Base-by-base conservation (phyloP, 78 protist genomes). In the Protostelium mycophagum region DNA sequence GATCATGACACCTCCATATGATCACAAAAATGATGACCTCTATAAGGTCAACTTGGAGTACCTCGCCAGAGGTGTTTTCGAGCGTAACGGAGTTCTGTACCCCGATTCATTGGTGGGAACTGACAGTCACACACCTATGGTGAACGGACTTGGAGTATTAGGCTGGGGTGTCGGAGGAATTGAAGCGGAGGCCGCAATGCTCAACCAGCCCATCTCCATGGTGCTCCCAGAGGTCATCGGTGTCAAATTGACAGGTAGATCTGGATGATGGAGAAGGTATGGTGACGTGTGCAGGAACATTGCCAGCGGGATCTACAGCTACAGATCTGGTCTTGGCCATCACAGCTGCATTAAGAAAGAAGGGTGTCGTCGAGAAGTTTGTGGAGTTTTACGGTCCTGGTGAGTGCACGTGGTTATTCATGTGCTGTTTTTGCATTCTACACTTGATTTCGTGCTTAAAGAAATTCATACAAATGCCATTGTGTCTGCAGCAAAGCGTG, bases 141-240 rank as follows among this genome's bases (percentile, higher is more conserved):
- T 96, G 88, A 96, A 96, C 90, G 97, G 97, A 28, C 88, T 96
- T 10, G 97, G 98, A 35, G 94, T 95, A 28, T 86, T 93, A 35
- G 97, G 94, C 38, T 93, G 96, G 96, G 97, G 97, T 91, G 98
- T 96, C 31, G 97, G 98, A 51, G 97, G 97, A 38, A 96, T 97
- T 38, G 98, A 97, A 85, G 97, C 97, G 34, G 97, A 97, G 91
- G 96, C 96, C 38, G 98, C 87, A 25, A 91, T 97, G 97, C 92
- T 97, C 0, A 97, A 97, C 34, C 97, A 96, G 91, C 94, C 97
- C 51, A 73, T 93, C 89, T 28, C 91, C 63, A 93, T 95, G 95
- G 91, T 92, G 34, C 85, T 97, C 28, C 97, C 97, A 37, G 91
- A 88, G n/a, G 97, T 96, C 85, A 95, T 97, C 37, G 98, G 98